phyloP scores from a whole-genome alignment of 2,329 filamentous ascomycete genomes.

The Bipolaris bicolor region DNA sequence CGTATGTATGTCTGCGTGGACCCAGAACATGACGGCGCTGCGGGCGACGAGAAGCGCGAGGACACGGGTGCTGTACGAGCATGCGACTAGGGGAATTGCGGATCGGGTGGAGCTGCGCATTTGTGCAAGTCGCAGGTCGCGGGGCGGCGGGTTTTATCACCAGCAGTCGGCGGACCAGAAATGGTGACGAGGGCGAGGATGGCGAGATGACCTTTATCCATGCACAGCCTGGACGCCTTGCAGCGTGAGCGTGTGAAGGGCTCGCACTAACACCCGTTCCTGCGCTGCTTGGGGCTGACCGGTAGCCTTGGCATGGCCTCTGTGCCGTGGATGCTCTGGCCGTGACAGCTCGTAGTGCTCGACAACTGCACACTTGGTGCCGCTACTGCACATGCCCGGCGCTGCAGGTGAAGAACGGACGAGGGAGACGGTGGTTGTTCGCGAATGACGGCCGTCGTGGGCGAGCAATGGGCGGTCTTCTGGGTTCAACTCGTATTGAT shows the following conservation, averaged over 20 bases:
- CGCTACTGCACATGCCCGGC: not conserved
- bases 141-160: conserved; percentile 22
- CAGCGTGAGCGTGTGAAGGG: conserved; percentile 21
- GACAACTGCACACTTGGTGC: no score
- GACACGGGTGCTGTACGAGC: conserved; percentile 1
- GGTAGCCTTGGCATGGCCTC: conserved; percentile 16
- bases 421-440: not conserved
- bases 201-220: conserved; percentile 8
- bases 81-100: conserved; percentile 7
- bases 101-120: conserved; percentile 17
- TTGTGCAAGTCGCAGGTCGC: conserved; percentile 14
- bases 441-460: not conserved
- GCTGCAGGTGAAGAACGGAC: not conserved
- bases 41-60: conserved; percentile 1
- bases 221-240: conserved; percentile 26
- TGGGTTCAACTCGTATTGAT: conserved; percentile 24
- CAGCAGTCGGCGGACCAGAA: not conserved
- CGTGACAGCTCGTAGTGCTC: not conserved
- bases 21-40: conserved; percentile 10
- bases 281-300: conserved; percentile 30
- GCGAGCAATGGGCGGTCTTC: conserved; percentile 30
- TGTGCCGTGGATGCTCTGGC: conserved; percentile 8
- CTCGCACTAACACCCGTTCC: conserved; percentile 26
- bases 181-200: conserved; percentile 3
- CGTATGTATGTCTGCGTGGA: conserved; percentile 19